Conservation (phyloP, 768 basidiomycete genomes). For the Phanerochaete sordida region DNA sequence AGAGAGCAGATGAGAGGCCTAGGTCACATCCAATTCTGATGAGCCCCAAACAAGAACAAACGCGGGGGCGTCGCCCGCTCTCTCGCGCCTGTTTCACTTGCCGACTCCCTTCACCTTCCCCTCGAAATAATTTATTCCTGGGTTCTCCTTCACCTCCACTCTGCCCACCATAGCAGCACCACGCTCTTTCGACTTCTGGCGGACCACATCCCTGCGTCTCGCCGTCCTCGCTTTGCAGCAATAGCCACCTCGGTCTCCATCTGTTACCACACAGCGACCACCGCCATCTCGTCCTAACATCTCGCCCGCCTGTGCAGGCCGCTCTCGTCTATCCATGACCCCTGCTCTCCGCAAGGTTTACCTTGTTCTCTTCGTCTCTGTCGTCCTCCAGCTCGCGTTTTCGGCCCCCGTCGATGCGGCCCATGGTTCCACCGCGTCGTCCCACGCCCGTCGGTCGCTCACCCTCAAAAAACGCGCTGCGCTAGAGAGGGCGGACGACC, state of each 20-base stretch:
- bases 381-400: constrained; percentile 25
- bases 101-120: constrained; percentile 8
- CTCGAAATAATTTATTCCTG: constrained; percentile 16
- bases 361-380: constrained; percentile 19
- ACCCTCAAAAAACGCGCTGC: constrained; percentile 16
- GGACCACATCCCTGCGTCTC: constrained; percentile 24
- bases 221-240: constrained; percentile 30
- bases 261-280: constrained; percentile 22
- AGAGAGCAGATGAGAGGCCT: background rate
- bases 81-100: constrained; percentile 1
- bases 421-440: constrained; percentile 36
- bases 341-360: constrained; percentile 21
- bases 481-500: background rate
- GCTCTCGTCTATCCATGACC: background rate
- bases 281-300: constrained; percentile 21
- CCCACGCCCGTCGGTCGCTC: constrained; percentile 33
- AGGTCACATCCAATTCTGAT: constrained; percentile 1
- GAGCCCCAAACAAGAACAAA: constrained; percentile 5
- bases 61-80: background rate
- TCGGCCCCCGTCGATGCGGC: constrained; percentile 28
- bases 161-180: constrained; percentile 28
- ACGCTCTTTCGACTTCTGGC: constrained; percentile 38
- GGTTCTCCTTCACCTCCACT: constrained; percentile 6
- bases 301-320: background rate
- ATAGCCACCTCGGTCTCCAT: constrained; percentile 22